These are phyloP conservation scores for Paraconiothyrium sp. DNA, from an alignment of 2,329 filamentous ascomycete genomes.

Conservation along the genomic window DNA sequence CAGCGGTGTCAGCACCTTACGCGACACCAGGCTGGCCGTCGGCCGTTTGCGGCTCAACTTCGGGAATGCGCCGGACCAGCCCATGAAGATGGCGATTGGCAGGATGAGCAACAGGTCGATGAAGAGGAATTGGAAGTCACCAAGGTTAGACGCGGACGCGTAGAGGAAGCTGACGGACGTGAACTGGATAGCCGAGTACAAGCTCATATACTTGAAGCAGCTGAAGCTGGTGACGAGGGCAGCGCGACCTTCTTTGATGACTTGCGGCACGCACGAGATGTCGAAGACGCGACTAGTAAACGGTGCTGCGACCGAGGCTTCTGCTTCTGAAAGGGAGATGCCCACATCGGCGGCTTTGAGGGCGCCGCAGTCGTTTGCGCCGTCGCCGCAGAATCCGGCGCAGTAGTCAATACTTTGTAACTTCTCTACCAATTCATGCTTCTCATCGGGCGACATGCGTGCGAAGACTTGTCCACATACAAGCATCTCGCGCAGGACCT, in stretches of 20 bases:
- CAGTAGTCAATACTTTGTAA: constrained; percentile 96
- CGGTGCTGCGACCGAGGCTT: constrained; percentile 96
- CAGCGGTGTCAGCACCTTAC: constrained; percentile 89
- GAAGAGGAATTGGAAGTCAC: constrained; percentile 97
- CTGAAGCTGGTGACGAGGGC: constrained; percentile 98
- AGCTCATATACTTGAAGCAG: constrained; percentile 99
- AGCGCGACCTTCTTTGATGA: constrained; percentile 92
- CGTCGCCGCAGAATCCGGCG: constrained; percentile 95
- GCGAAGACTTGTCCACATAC: constrained; percentile 93
- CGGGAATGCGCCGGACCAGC: constrained; percentile 88
- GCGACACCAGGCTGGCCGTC: constrained; percentile 88
- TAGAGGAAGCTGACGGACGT: constrained; percentile 97
- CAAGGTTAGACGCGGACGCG: constrained; percentile 89
- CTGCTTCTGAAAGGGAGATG: constrained; percentile 95
- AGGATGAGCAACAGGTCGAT: constrained; percentile 93
- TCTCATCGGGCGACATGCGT: constrained; percentile 98
- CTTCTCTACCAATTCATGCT: constrained; percentile 97
- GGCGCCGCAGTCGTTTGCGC: constrained; percentile 96
- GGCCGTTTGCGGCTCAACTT: constrained; percentile 83
- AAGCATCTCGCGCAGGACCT: constrained; percentile 85
- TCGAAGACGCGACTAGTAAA: constrained; percentile 97
- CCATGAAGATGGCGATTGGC: constrained; percentile 98
- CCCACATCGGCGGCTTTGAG: constrained; percentile 97
- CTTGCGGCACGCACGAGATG: constrained; percentile 91
- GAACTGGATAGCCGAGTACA: constrained; percentile 99